Conservation (phyloP, 345 rosid species). For the Brassica rapa region DNA sequence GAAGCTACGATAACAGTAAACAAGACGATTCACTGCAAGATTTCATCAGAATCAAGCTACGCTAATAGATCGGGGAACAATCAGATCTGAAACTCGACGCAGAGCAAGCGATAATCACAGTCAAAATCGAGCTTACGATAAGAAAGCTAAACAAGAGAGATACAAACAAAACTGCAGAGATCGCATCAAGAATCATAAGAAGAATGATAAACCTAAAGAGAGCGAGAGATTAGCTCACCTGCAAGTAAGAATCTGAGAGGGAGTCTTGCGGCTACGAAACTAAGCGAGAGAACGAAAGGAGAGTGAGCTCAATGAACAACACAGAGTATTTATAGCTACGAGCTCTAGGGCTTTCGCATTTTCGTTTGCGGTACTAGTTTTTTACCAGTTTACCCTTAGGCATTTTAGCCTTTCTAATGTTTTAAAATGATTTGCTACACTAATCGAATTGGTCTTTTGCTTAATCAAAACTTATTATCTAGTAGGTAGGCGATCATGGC, state of each 20-base stretch:
- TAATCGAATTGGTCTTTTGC: neutral
- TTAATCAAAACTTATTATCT: neutral
- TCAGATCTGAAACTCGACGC: neutral
- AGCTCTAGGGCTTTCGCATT: conserved; percentile 27
- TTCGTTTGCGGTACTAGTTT: neutral
- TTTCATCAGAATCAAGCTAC: neutral
- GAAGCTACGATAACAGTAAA: neutral
- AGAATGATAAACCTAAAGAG: neutral
- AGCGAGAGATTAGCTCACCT: conserved; percentile 12
- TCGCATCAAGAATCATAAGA: neutral
- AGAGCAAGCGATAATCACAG: neutral
- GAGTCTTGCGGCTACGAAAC: conserved; percentile 28
- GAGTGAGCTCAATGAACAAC: neutral
- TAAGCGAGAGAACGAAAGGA: neutral
- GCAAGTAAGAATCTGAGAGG: conserved; percentile 29
- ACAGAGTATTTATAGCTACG: conserved; percentile 22
- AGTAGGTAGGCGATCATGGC: neutral
- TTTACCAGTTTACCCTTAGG: conserved; percentile 32
- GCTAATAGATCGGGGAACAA: neutral
- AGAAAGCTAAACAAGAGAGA: neutral
- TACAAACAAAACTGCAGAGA: neutral
- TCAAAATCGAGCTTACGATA: neutral
- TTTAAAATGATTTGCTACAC: neutral
- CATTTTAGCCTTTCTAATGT: neutral
- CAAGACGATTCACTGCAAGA: neutral